phyloP scores from a whole-genome alignment of 345 rosid species.

The Cochlearia excelsa region DNA sequence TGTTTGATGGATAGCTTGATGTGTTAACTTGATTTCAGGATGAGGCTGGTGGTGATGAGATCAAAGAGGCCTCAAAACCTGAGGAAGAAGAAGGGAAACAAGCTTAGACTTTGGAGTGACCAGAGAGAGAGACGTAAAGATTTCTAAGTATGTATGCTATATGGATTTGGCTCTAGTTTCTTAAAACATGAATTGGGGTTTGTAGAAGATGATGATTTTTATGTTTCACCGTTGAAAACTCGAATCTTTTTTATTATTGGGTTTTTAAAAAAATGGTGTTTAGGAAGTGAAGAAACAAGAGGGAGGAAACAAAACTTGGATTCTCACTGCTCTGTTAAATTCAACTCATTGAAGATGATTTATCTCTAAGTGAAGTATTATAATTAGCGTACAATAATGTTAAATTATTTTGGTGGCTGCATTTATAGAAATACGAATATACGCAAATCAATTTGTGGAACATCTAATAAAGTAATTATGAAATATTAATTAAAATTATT shows the following conservation, averaged over 20 bases:
- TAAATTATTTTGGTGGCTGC: not conserved
- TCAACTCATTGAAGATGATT: not conserved
- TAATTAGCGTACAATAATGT: too few relatives aligned
- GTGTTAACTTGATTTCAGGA: slow-evolving; percentile 42
- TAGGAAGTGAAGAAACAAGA: slow-evolving; percentile 2
- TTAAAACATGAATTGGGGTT: slow-evolving; percentile 16
- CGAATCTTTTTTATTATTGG: slow-evolving; percentile 1
- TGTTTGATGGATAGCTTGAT: too few relatives aligned
- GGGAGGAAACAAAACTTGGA: not conserved
- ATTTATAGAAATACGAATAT: slow-evolving; percentile 29
- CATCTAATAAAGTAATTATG: not conserved
- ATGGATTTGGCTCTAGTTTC: slow-evolving; percentile 23
- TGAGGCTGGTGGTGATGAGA: slow-evolving; percentile 75
- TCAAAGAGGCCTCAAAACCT: slow-evolving; percentile 74
- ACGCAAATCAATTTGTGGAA: slow-evolving; percentile 17
- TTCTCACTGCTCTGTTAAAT: not conserved
- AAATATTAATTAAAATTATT: not conserved
- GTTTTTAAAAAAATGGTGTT: not conserved
- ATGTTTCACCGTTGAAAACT: slow-evolving; percentile 8
- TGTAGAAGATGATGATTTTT: slow-evolving; percentile 28
- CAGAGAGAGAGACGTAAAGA: slow-evolving; percentile 1
- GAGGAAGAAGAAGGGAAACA: slow-evolving; percentile 43
- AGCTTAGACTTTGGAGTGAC: slow-evolving; percentile 9
- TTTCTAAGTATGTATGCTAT: slow-evolving; percentile 20
- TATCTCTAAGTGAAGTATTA: too few relatives aligned